These are phyloP conservation scores for Erucastrum elatum DNA, from an alignment of 345 rosid species.

Conservation along the genomic window DNA sequence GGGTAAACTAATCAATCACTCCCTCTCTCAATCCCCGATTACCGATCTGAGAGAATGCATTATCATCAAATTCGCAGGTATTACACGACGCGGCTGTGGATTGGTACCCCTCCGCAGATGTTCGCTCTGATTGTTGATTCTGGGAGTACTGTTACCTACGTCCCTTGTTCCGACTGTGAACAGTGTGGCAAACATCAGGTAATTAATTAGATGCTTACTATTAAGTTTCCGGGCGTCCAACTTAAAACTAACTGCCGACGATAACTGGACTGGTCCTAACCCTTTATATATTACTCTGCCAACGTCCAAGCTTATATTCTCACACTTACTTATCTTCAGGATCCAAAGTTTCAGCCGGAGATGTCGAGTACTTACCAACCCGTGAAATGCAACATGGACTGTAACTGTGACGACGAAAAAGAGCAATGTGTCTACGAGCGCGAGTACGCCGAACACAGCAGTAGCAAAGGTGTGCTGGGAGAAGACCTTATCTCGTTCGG, in stretches of 20 bases:
- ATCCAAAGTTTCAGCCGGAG: slow-evolving; percentile 82
- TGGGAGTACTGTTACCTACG: slow-evolving; percentile 89
- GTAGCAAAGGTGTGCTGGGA: slow-evolving; percentile 86
- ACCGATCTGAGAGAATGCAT: background rate
- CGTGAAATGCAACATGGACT: slow-evolving; percentile 74
- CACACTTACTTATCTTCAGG: slow-evolving; percentile 43
- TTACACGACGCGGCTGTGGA: slow-evolving; percentile 86
- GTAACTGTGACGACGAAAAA: slow-evolving; percentile 62
- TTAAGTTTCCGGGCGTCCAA: no score
- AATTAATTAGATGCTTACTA: no score
- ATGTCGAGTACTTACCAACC: slow-evolving; percentile 71
- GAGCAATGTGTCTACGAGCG: slow-evolving; percentile 77
- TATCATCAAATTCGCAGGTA: slow-evolving; percentile 48
- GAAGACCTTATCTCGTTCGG: slow-evolving; percentile 85
- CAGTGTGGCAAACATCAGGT: slow-evolving; percentile 92
- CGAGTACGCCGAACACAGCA: slow-evolving; percentile 86
- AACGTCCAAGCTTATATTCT: no score
- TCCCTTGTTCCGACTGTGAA: slow-evolving; percentile 78
- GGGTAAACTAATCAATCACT: slow-evolving; percentile 47
- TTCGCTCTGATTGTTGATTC: slow-evolving; percentile 90
- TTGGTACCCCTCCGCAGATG: slow-evolving; percentile 94
- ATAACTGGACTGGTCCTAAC: no score
- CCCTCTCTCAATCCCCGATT: background rate
- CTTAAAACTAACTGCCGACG: no score
- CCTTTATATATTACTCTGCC: no score